phyloP scores from a whole-genome alignment of 306 rosid species.

The Rosa lucieae region DNA sequence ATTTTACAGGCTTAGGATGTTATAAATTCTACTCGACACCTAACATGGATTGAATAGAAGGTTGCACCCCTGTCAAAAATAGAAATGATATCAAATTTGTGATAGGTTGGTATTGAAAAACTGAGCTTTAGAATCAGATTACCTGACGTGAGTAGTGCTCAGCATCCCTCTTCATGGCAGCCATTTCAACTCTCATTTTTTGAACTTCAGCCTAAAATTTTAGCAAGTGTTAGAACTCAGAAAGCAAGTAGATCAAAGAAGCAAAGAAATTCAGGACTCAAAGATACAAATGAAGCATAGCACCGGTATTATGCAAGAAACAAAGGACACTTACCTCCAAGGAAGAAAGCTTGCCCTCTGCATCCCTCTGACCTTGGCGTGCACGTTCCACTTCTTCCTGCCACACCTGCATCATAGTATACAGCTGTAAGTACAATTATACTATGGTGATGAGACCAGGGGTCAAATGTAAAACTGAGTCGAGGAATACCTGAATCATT shows the following conservation, averaged over 20 bases:
- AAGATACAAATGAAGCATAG: not conserved
- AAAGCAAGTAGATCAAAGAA: constrained; percentile 24
- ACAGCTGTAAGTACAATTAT: constrained; percentile 14
- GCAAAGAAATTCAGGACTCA: not conserved
- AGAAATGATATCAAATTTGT: not conserved
- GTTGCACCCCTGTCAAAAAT: not conserved
- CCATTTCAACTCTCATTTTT: constrained; percentile 97
- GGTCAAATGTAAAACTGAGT: not conserved
- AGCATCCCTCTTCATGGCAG: constrained; percentile 99
- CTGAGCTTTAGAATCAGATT: constrained; percentile 20
- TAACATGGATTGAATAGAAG: not conserved
- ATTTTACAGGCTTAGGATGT: not conserved
- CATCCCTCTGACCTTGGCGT: constrained; percentile 93
- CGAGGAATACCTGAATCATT: constrained; percentile 68
- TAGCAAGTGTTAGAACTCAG: constrained; percentile 20
- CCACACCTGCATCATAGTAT: constrained; percentile 81
- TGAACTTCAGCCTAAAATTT: constrained; percentile 75
- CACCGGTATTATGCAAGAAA: constrained; percentile 13
- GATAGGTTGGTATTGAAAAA: not conserved
- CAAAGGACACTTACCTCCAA: constrained; percentile 57
- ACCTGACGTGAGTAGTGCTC: constrained; percentile 99
- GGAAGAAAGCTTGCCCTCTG: constrained; percentile 87
- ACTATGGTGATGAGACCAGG: not conserved
- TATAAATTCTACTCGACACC: not conserved
- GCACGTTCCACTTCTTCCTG: constrained; percentile 98